Percentiles rank a stretch among this genome's conserved stretches.
These are phyloP conservation scores for Umbelopsis isabellina DNA, from an alignment of 192 early-diverging fungal species.

Conservation along the genomic window DNA sequence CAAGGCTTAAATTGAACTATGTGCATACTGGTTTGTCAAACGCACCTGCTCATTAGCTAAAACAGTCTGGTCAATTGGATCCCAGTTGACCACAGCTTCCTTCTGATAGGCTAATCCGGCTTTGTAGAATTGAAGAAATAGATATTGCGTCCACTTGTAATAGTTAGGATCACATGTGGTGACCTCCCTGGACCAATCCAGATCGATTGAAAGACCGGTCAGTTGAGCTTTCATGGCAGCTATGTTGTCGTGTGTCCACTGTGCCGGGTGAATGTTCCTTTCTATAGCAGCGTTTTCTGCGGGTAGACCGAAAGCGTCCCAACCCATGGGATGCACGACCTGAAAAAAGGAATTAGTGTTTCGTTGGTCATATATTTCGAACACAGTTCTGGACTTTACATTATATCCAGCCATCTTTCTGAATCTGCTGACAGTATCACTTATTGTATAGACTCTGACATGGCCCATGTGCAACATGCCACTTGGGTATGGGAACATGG, in stretches of 20 bases:
- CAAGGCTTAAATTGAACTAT: neutral
- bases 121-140: constrained; percentile 81
- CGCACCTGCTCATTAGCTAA: constrained; percentile 91
- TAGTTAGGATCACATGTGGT: constrained; percentile 86
- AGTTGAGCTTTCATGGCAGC: constrained; percentile 82
- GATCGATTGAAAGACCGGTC: constrained; percentile 70
- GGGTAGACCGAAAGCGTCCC: constrained; percentile 98
- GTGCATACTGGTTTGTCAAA: neutral
- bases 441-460: constrained; percentile 94
- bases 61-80: constrained; percentile 94
- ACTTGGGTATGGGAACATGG: constrained; percentile 97
- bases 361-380: neutral
- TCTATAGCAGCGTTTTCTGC: constrained; percentile 97
- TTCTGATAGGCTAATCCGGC: constrained; percentile 86
- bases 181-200: constrained; percentile 92
- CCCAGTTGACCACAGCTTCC: constrained; percentile 94
- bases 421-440: constrained; percentile 83
- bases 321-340: constrained; percentile 93
- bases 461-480: constrained; percentile 96
- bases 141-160: constrained; percentile 93
- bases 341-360: constrained; percentile 3
- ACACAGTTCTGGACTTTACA: constrained; percentile 41
- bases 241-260: constrained; percentile 90
- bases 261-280: constrained; percentile 70
- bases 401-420: constrained; percentile 72